Evolutionary conservation across 805 yeast genomes (phyloP).

Genomic region (Kodamaea jinghongensis): DNA sequence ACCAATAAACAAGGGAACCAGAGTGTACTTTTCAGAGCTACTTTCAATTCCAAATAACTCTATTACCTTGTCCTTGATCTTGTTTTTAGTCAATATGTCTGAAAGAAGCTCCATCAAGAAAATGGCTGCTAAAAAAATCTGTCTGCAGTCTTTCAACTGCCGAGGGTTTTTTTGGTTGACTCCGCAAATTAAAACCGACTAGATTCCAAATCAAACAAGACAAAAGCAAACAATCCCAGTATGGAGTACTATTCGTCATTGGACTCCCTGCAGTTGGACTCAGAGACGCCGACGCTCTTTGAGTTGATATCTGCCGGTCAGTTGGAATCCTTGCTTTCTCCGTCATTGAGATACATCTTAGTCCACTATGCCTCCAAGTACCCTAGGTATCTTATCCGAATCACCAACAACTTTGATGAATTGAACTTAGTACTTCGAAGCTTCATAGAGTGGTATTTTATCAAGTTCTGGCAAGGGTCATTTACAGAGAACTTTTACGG

Average conservation of each 20-base stretch:
- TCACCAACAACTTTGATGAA: conserved; percentile 77
- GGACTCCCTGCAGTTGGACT: conserved; percentile 72
- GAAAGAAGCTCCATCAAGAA: neutral
- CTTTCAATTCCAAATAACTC: neutral
- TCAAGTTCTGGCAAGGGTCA: conserved; percentile 74
- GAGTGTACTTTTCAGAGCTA: no score
- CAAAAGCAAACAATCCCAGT: conserved; percentile 4
- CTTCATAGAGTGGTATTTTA: conserved; percentile 65
- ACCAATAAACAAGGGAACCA: no score
- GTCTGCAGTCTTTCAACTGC: neutral
- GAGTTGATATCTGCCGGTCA: conserved; percentile 84
- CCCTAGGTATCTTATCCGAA: conserved; percentile 63
- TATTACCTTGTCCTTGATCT: neutral
- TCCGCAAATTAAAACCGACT: conserved; percentile 5
- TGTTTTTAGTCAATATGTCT: neutral
- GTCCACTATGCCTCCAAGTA: conserved; percentile 77
- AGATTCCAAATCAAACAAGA: neutral
- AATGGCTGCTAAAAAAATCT: conserved; percentile 3
- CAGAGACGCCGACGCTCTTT: conserved; percentile 80
- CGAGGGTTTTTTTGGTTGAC: conserved; percentile 3
- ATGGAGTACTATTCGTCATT: conserved; percentile 83
- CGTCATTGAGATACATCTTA: conserved; percentile 75
- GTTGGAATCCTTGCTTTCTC: conserved; percentile 71
- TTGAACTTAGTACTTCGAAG: conserved; percentile 60
- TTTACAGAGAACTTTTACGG: conserved; percentile 94